A percentile compares a stretch with the other conserved stretches of the same genome.
Conservation (phyloP, 2,329 filamentous ascomycete genomes). For the Cytospora chrysosperma region DNA sequence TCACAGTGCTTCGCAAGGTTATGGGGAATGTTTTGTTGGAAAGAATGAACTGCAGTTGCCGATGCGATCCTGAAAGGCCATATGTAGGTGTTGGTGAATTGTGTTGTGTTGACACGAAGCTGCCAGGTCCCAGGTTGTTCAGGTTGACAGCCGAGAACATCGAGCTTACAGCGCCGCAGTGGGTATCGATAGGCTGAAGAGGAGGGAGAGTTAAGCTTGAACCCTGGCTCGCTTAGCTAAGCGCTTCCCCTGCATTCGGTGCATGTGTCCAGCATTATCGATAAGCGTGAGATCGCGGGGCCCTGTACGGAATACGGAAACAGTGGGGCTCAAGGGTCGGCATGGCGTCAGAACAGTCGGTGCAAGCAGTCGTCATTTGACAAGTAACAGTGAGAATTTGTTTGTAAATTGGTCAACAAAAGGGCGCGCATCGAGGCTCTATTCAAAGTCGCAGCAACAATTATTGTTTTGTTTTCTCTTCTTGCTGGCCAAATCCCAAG, state of each 20-base stretch:
- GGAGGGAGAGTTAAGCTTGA: slow-evolving; percentile 19
- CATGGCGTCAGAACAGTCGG: not conserved
- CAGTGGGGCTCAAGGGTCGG: not conserved
- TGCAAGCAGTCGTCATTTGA: not conserved
- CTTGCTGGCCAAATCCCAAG: not conserved
- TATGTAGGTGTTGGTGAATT: not conserved
- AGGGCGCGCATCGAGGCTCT: not conserved
- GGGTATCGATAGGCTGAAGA: not conserved
- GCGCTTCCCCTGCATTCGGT: not conserved
- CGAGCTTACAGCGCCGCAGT: not conserved
- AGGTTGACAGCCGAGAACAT: slow-evolving; percentile 5
- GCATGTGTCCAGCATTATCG: slow-evolving; percentile 13
- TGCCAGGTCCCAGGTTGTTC: not conserved
- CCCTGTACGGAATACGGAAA: not conserved
- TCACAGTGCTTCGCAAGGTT: not conserved
- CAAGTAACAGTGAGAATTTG: not conserved
- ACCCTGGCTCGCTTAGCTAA: slow-evolving; percentile 17
- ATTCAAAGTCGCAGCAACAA: not conserved
- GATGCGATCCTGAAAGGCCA: not conserved
- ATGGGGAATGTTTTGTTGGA: not conserved
- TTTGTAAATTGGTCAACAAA: not conserved
- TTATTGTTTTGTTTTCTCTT: too few species aligned
- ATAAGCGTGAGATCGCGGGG: not conserved
- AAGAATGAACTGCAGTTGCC: not conserved
- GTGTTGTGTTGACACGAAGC: not conserved